These are phyloP conservation scores for Monosporascus sp. DNA, from an alignment of 2,329 filamentous ascomycete species.

Conservation along the genomic window DNA sequence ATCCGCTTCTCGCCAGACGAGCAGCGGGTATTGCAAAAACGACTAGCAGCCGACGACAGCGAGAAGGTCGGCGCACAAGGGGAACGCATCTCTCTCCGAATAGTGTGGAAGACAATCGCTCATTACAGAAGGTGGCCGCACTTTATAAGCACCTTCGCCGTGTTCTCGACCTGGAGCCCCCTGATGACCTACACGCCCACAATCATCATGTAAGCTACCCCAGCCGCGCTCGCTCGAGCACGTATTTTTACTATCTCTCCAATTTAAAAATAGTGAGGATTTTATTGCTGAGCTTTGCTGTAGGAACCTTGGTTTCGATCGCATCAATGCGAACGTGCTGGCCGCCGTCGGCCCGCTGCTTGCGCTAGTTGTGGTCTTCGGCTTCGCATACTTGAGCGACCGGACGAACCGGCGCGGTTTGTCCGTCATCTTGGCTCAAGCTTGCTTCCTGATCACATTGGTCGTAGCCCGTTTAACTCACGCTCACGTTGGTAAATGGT, in stretches of 20 bases:
- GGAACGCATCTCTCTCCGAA: constrained; percentile 28
- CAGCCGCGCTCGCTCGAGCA: background rate
- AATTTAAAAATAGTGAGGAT: too few species aligned
- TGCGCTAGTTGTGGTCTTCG: constrained; percentile 40
- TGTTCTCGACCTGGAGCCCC: constrained; percentile 48
- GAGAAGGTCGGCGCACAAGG: constrained; percentile 27
- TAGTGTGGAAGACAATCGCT: constrained; percentile 38
- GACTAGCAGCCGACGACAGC: constrained; percentile 29
- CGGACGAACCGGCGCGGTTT: constrained; percentile 36
- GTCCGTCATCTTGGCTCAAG: constrained; percentile 37
- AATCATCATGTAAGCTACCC: constrained; percentile 31
- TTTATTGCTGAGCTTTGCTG: background rate
- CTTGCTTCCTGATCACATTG: constrained; percentile 38
- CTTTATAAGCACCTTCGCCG: constrained; percentile 42
- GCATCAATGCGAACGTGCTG: constrained; percentile 41
- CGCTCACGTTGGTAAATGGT: constrained; percentile 40
- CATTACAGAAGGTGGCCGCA: constrained; percentile 43
- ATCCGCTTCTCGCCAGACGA: constrained; percentile 31
- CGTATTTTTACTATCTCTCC: background rate
- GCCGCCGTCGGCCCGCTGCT: constrained; percentile 37
- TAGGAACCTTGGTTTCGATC: constrained; percentile 38
- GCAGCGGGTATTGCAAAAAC: constrained; percentile 25
- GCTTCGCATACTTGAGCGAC: constrained; percentile 44
- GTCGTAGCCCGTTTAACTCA: constrained; percentile 35
- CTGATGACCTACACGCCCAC: constrained; percentile 46